Evolutionary conservation across 2,329 filamentous ascomycete genomes (phyloP).

Genomic region (Penicillium italicum): DNA sequence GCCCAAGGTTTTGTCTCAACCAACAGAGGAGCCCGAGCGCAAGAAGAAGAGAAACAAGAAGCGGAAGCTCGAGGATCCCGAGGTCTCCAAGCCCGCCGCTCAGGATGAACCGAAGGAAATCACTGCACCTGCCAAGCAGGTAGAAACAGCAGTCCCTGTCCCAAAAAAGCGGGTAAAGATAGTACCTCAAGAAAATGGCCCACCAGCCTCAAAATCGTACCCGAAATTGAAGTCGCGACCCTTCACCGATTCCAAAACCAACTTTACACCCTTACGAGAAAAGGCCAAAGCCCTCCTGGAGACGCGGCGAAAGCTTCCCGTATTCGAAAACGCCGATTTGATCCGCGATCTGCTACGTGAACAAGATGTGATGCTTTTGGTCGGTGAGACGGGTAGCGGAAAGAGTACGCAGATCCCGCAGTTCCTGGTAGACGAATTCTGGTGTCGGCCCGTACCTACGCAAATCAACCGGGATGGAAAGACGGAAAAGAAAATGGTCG

Average conservation of each 20-base stretch:
- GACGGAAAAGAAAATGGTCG: slow-evolving; percentile 51
- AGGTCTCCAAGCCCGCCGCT: slow-evolving; percentile 6
- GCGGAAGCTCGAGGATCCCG: slow-evolving; percentile 30
- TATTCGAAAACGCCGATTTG: slow-evolving; percentile 69
- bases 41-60: slow-evolving; percentile 34
- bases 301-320: slow-evolving; percentile 68
- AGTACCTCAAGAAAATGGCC: neutral
- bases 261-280: slow-evolving; percentile 37
- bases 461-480: slow-evolving; percentile 40
- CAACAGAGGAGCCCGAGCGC: slow-evolving; percentile 8
- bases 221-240: slow-evolving; percentile 16
- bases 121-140: neutral
- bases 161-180: slow-evolving; percentile 1
- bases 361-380: slow-evolving; percentile 74
- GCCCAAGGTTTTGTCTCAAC: slow-evolving; percentile 3
- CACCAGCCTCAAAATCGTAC: slow-evolving; percentile 6
- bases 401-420: slow-evolving; percentile 97
- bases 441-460: slow-evolving; percentile 65
- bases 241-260: slow-evolving; percentile 23
- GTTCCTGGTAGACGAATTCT: slow-evolving; percentile 73
- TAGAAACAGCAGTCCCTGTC: neutral
- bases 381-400: slow-evolving; percentile 92
- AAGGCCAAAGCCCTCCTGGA: slow-evolving; percentile 48
- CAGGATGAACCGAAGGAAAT: slow-evolving; percentile 7
- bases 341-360: slow-evolving; percentile 63